These are phyloP conservation scores for Peniophora sp. DNA, from an alignment of 1,284 basidiomycete species.

Conservation along the genomic window DNA sequence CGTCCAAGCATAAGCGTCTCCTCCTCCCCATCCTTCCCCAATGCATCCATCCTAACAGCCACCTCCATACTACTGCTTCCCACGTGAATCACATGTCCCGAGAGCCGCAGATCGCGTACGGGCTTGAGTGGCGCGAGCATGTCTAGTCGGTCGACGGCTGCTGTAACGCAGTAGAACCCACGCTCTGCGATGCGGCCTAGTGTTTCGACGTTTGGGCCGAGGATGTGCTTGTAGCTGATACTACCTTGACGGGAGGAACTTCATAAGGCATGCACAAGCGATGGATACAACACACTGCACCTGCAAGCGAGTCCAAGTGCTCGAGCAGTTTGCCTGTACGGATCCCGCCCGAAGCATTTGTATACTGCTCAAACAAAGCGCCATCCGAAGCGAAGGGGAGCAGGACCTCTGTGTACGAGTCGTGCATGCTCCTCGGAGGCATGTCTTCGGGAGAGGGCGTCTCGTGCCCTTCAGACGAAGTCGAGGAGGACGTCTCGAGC, in stretches of 20 bases:
- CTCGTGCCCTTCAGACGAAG: background rate
- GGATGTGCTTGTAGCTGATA: constrained; percentile 76
- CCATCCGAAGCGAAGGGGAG: constrained; percentile 57
- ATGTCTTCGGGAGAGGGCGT: constrained; percentile 15
- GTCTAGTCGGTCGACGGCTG: constrained; percentile 69
- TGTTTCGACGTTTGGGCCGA: constrained; percentile 50
- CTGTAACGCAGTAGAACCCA: constrained; percentile 78
- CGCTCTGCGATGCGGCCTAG: constrained; percentile 47
- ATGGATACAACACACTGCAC: no score
- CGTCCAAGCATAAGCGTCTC: constrained; percentile 63
- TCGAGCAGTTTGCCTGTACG: constrained; percentile 68
- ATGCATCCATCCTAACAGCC: constrained; percentile 72
- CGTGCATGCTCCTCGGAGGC: constrained; percentile 51
- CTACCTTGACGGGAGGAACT: constrained; percentile 34
- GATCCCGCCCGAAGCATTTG: constrained; percentile 62
- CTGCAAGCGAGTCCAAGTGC: constrained; percentile 72
- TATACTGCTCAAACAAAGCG: constrained; percentile 56
- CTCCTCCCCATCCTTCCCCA: constrained; percentile 37
- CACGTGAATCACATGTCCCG: constrained; percentile 76
- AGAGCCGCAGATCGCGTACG: constrained; percentile 60
- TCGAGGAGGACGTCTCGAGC: constrained; percentile 1
- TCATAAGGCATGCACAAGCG: no score
- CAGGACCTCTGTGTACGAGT: constrained; percentile 59
- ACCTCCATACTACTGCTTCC: constrained; percentile 77
- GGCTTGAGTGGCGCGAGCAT: constrained; percentile 53